Conservation (phyloP, 2,329 filamentous ascomycete species). For the Delphinella strobiligena region DNA sequence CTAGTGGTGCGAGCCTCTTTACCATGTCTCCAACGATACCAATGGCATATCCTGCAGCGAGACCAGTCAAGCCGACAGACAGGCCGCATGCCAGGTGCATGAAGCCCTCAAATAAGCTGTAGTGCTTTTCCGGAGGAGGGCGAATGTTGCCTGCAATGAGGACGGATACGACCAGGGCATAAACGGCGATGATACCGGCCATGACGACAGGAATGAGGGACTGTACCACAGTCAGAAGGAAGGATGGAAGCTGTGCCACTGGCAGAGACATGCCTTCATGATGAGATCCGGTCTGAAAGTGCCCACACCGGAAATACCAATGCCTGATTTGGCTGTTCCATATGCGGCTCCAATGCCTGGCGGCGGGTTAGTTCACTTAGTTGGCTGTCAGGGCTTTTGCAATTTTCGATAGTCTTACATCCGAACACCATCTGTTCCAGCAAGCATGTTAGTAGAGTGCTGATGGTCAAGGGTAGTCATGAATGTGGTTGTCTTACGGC, state of each 20-base stretch:
- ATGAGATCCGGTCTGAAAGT: constrained; percentile 78
- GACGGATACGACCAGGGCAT: constrained; percentile 91
- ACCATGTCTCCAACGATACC: constrained; percentile 88
- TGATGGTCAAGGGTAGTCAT: too few relatives aligned
- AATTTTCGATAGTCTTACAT: constrained; percentile 49
- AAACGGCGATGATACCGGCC: constrained; percentile 98
- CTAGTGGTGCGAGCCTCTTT: constrained; percentile 17
- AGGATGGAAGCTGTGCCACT: neutral
- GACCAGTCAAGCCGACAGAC: constrained; percentile 80
- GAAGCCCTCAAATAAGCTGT: constrained; percentile 83
- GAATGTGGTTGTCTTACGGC: constrained; percentile 42
- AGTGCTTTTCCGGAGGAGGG: constrained; percentile 54
- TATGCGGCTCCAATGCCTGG: constrained; percentile 65
- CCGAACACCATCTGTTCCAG: constrained; percentile 59
- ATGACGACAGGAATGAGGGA: constrained; percentile 85
- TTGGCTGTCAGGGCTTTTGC: too few relatives aligned
- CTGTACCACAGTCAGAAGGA: constrained; percentile 27
- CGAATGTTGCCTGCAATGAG: constrained; percentile 84
- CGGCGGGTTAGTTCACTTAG: constrained; percentile 13
- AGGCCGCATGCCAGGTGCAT: constrained; percentile 88
- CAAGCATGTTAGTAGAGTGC: too few relatives aligned
- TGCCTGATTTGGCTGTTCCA: constrained; percentile 78
- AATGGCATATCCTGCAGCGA: constrained; percentile 93
- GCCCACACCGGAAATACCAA: constrained; percentile 75
- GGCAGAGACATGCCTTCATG: constrained; percentile 76